Conservation (phyloP, 2,329 filamentous ascomycete species). For the Diplodia intermedia region DNA sequence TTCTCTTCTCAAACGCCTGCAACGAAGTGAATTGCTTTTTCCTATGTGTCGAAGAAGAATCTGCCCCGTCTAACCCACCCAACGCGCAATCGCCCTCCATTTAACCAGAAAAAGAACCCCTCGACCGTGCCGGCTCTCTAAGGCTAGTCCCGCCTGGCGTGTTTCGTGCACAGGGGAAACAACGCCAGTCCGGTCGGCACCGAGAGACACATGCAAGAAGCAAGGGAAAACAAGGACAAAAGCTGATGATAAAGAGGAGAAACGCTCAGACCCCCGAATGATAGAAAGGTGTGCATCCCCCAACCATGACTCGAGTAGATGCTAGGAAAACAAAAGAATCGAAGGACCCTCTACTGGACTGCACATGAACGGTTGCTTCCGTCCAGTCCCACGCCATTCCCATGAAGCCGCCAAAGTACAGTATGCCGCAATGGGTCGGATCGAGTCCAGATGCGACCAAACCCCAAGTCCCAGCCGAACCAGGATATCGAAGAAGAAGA, state of each 20-base stretch:
- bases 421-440: conserved; percentile 28
- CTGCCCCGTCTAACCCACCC: conserved; percentile 27
- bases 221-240: conserved; percentile 5
- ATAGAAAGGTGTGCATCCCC: conserved; percentile 24
- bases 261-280: conserved; percentile 25
- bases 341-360: conserved; percentile 25
- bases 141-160: conserved; percentile 1
- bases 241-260: conserved; percentile 26
- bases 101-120: conserved; percentile 10
- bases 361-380: conserved; percentile 22
- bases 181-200: conserved; percentile 11
- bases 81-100: conserved; percentile 22
- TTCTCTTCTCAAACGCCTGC: conserved; percentile 7
- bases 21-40: conserved; percentile 24
- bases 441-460: conserved; percentile 26
- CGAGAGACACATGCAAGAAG: conserved; percentile 1
- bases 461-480: conserved; percentile 11
- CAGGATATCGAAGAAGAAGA: conserved; percentile 25
- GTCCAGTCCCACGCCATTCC: conserved; percentile 21
- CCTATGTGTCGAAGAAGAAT: conserved; percentile 27
- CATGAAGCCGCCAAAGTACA: conserved; percentile 29
- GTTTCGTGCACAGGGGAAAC: conserved; percentile 2
- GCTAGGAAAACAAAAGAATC: conserved; percentile 25
- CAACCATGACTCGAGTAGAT: conserved; percentile 26
- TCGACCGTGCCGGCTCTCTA: not conserved